Conservation (phyloP, 208 protist species). For the Zelonia costaricensis region DNA sequence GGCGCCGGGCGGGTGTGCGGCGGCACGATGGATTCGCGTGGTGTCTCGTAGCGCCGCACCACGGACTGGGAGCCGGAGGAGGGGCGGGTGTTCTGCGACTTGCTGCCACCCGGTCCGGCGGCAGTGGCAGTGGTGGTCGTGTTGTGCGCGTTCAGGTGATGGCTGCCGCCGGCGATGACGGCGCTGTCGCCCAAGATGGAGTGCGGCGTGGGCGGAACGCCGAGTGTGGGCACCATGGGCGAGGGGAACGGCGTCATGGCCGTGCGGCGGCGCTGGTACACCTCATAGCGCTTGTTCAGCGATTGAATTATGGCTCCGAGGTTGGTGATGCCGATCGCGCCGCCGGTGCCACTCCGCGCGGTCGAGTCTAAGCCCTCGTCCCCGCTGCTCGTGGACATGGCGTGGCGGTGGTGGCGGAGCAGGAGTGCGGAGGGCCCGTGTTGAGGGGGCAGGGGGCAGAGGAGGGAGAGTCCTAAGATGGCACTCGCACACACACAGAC, state of each 20-base stretch:
- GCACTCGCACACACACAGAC: constrained; percentile 1
- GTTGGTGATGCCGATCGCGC: constrained; percentile 3
- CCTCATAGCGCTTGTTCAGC: constrained; percentile 32
- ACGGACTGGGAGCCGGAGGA: neutral
- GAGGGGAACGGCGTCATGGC: constrained; percentile 24
- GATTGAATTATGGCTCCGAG: constrained; percentile 29
- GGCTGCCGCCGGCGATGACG: neutral
- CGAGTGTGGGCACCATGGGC: constrained; percentile 2
- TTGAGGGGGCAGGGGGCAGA: neutral
- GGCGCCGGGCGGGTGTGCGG: constrained; percentile 7
- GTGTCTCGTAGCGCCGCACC: constrained; percentile 1
- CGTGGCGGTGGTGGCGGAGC: neutral
- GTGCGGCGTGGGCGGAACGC: constrained; percentile 10
- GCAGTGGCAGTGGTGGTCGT: too few species aligned
- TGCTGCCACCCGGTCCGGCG: neutral
- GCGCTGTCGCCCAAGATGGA: constrained; percentile 28
- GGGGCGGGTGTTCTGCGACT: neutral
- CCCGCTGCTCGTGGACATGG: neutral
- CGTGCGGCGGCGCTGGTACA: constrained; percentile 27
- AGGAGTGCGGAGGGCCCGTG: neutral
- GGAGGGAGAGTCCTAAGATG: neutral
- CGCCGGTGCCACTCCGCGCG: neutral
- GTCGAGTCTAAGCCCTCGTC: constrained; percentile 3
- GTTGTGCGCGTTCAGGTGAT: too few species aligned
- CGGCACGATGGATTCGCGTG: constrained; percentile 5